Base-by-base conservation (phyloP, 495 filamentous ascomycete genomes). In the Aspergillus hancockii region DNA sequence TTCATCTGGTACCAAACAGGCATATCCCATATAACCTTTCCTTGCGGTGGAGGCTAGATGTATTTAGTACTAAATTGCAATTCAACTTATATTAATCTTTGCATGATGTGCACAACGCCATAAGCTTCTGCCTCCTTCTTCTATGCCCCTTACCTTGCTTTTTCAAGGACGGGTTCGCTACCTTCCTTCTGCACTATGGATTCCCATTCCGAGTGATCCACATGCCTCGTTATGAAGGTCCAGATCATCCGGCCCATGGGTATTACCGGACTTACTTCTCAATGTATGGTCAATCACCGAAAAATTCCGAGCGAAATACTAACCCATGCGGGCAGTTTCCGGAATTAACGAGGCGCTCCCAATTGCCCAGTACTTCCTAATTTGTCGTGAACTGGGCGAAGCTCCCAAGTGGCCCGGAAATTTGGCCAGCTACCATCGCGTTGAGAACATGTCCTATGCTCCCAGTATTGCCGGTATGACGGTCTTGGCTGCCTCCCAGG, bases 271-370 rank as follows among this genome's bases (percentile, higher is more conserved):
- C 60, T 25, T 23, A 59, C 55, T 10, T 10, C 16, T 8, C 38
- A 50, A 52, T 31, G 54, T 56, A 31, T 4, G 7, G 54, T 32
- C 16, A 4, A 16, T 14, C 13, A n/a, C 19, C 0, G 10, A 16
- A 2, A 9, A 13, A n/a, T 6, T 30, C 28, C 2, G 21, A 22
- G 32, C 19, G 4, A n/a, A 8, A 51, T n/a, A 51, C 30, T n/a
- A 36, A 8, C 50, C 3, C 1, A 21, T 23, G 36, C 36, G 12
- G 36, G 16, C 43, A 52, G 45, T 21, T 10, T 49, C 50, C 36
- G 63, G 63, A 19, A 59, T 67, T 50, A 56, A 47, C 38, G 54
- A 56, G 23, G 55, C 62, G 8, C n/a, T 67, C 2, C 49, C 56
- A 0, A 41, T 63, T 19, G 60, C 63, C 8, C n/a, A 49, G 7